Percentiles rank a stretch among this genome's conserved stretches.
These are phyloP conservation scores for Flaveria brownii DNA, from an alignment of 129 eudicot species.

Conservation along the genomic window DNA sequence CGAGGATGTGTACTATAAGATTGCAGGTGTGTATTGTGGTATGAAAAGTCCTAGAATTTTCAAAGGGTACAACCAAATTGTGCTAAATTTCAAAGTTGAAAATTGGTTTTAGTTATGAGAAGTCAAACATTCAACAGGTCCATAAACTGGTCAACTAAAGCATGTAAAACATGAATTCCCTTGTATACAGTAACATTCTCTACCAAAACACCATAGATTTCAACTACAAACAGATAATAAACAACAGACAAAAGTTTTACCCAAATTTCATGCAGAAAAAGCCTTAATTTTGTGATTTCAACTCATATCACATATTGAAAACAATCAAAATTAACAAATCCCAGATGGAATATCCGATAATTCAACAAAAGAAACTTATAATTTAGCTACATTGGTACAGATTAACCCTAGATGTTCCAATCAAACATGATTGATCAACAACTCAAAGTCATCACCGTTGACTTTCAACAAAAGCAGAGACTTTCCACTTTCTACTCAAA, in stretches of 20 bases:
- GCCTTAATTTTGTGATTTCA: neutral
- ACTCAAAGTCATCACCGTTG: slow-evolving; percentile 14
- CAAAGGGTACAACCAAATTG: neutral
- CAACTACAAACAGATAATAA: slow-evolving; percentile 4
- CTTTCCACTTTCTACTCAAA: slow-evolving; percentile 12
- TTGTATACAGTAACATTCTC: neutral
- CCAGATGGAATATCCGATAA: slow-evolving; percentile 9
- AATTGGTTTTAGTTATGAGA: neutral
- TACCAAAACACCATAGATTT: slow-evolving; percentile 10
- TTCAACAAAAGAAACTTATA: neutral
- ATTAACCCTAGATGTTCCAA: slow-evolving; percentile 24
- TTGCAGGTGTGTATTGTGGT: neutral
- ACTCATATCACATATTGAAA: slow-evolving; percentile 17
- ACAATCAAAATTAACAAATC: slow-evolving; percentile 16
- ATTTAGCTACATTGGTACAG: slow-evolving; percentile 16
- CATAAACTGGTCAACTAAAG: neutral
- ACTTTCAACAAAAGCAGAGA: slow-evolving; percentile 23
- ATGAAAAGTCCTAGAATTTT: neutral
- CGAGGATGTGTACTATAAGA: neutral
- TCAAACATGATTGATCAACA: neutral
- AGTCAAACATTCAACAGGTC: neutral
- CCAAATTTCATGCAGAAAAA: slow-evolving; percentile 13
- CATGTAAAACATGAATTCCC: neutral
- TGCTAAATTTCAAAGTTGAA: neutral
- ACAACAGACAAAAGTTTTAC: slow-evolving; percentile 15